Evolutionary conservation across 2,329 filamentous ascomycete genomes (phyloP), one percentile per base, ranked within the genome.

Genomic region (Grosmannia clavigera): DNA sequence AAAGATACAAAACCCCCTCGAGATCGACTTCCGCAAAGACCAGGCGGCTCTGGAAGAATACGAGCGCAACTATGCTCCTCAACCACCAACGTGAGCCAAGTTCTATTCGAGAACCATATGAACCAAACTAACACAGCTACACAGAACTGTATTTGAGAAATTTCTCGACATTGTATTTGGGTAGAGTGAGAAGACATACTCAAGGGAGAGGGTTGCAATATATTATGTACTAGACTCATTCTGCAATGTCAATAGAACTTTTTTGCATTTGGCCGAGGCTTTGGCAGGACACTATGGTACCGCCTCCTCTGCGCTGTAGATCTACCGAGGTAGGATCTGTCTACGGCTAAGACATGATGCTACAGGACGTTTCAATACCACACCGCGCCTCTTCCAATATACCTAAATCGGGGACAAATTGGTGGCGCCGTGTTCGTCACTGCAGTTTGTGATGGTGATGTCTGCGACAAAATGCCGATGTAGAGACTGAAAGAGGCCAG

Each of bases 11-110:
- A 75, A 73, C 55, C 75, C 82, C 1, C 71, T 78, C 25, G 80
- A 87, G 58, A 78, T 83, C 0, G 85, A 90, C 68, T 70, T 89
- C 52, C 35, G 16, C 6, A 80, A 80, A 43, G 84, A 85, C 61
- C 73, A 88, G 61, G 80, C 80, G 7, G 85, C 87, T 70, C 71
- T 79, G 38, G 75, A 77, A 62, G 75, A 76, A 66, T 76, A 77
- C 59, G 73, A 75, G 66, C 60, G 63, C 6, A 68, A 53, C 27
- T 71, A 65, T 60, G 64, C 67, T 33, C 66, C 68, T 2, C 29
- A 5, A 10, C 53, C 43, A 9, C 53, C 58, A 27, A 29, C 5
- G 58, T 60, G 16, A 25, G 58, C 11, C 27, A 12, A 27, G 27
- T 29, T 22, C 52, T 19, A 27, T 22, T 22, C 52, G 2, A 5